phyloP scores from a whole-genome alignment of 441 rosid genomes.

The Aquilaria agallochum region DNA sequence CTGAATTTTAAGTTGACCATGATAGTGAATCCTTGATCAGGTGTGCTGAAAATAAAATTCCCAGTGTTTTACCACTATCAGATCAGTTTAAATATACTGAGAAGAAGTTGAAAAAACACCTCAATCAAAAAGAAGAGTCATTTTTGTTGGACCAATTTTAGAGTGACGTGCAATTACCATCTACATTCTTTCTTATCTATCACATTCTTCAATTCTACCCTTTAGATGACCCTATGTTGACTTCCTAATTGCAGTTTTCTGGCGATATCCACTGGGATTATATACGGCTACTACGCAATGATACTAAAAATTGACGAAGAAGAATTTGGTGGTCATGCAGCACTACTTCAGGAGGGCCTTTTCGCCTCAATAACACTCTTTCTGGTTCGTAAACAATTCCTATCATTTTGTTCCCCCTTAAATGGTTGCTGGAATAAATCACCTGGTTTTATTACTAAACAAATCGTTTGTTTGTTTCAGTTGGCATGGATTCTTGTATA shows the following conservation, averaged over 20 bases:
- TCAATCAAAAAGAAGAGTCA: no score
- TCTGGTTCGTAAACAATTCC: constrained; percentile 39
- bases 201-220: not conserved
- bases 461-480: constrained; percentile 37
- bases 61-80: no score
- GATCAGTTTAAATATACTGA: no score
- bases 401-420: not conserved
- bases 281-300: constrained; percentile 82
- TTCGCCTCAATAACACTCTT: constrained; percentile 77
- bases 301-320: constrained; percentile 83
- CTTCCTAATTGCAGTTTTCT: constrained; percentile 54
- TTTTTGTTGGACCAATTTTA: no score
- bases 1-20: no score
- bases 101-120: no score
- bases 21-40: no score
- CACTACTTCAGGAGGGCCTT: constrained; percentile 93
- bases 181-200: not conserved
- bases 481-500: constrained; percentile 91
- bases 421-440: not conserved
- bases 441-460: constrained; percentile 13
- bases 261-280: constrained; percentile 59
- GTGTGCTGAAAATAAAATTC: no score
- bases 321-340: constrained; percentile 88
- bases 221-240: not conserved
- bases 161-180: no score